phyloP scores from a whole-genome alignment of 2,329 filamentous ascomycete genomes.

The Pestalotiopsis sp. region DNA sequence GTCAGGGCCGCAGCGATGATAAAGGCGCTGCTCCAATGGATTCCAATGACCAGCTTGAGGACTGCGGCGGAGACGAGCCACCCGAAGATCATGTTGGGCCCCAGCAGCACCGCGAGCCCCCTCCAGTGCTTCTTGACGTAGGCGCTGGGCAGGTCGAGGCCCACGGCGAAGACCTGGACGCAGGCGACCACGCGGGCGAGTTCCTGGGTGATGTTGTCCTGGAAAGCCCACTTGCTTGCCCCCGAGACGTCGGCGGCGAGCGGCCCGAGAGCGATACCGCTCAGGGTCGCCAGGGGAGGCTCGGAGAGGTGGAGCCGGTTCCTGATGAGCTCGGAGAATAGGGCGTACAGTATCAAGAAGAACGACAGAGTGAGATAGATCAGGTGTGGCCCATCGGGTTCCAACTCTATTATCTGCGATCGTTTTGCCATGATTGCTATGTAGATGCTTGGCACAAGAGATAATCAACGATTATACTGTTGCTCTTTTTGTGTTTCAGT shows the following conservation, averaged over 20 bases:
- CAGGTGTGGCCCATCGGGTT: slow-evolving; percentile 1
- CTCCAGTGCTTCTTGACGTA: slow-evolving; percentile 52
- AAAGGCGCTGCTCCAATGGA: slow-evolving; percentile 54
- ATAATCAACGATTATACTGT: no score
- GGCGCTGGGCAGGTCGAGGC: slow-evolving; percentile 60
- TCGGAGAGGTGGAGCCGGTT: slow-evolving; percentile 7
- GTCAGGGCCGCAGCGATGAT: slow-evolving; percentile 64
- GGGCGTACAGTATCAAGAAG: slow-evolving; percentile 4
- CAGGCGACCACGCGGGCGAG: neutral
- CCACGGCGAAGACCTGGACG: slow-evolving; percentile 62
- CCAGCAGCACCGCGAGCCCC: slow-evolving; percentile 55
- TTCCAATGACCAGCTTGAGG: slow-evolving; percentile 55
- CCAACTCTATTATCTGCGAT: neutral
- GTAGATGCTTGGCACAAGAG: neutral
- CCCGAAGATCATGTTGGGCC: slow-evolving; percentile 64
- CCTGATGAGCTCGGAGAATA: slow-evolving; percentile 4
- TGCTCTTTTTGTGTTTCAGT: neutral
- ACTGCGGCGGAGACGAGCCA: slow-evolving; percentile 61
- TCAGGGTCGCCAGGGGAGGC: slow-evolving; percentile 1
- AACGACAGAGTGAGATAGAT: neutral
- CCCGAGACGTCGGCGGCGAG: neutral
- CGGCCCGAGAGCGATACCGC: neutral
- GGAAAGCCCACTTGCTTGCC: neutral
- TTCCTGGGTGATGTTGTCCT: slow-evolving; percentile 2
- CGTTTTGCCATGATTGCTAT: neutral